A percentile compares a stretch with the other conserved stretches of the same genome.
Conservation (phyloP, 2,329 filamentous ascomycete species). For the Cladobotryum mycophilum region DNA sequence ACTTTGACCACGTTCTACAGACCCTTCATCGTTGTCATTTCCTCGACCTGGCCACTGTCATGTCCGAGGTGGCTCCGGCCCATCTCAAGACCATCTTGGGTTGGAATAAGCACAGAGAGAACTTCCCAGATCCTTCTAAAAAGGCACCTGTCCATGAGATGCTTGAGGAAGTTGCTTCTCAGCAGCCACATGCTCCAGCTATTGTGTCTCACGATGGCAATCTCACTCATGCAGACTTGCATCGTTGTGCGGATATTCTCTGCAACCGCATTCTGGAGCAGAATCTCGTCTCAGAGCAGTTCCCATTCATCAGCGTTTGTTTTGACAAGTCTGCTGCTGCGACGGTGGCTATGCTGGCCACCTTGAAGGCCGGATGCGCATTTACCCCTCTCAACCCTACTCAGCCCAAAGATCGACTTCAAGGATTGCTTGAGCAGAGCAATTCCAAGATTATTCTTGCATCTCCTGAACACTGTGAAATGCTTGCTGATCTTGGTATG, state of each 20-base stretch:
- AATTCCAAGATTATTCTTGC: background rate
- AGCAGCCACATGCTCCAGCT: no score
- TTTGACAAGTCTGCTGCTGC: conserved; percentile 3
- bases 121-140: no score
- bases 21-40: background rate
- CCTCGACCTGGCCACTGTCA: background rate
- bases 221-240: no score
- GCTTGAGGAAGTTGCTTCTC: no score
- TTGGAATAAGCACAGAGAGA: background rate
- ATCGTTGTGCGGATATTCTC: no score
- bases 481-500: background rate
- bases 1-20: no score
- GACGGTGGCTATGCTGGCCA: background rate
- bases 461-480: background rate
- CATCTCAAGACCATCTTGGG: background rate
- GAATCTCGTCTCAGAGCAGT: no score
- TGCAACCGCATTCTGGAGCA: no score
- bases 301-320: background rate
- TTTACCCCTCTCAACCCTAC: conserved; percentile 4
- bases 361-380: background rate
- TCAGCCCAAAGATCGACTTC: conserved; percentile 3
- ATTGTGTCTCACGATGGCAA: no score
- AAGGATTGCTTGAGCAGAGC: background rate
- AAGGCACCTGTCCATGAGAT: no score
- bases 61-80: background rate